phyloP scores from a whole-genome alignment of 352 stramenopile species.

The Pythium rhizo-oryzae region DNA sequence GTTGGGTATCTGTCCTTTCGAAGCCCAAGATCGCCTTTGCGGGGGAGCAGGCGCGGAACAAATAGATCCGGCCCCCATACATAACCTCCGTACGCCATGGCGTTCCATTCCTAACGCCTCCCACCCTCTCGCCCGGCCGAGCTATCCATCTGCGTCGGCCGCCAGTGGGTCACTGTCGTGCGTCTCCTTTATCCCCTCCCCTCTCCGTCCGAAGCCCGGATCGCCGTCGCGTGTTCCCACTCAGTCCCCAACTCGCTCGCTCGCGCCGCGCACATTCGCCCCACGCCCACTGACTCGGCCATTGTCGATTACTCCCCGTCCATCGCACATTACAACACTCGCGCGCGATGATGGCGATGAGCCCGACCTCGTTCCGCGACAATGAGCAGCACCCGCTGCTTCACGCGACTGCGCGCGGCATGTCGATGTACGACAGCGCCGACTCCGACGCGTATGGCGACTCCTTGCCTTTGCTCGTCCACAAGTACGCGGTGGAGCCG shows the following conservation, averaged over 20 bases:
- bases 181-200: not conserved
- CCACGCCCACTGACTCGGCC: slow-evolving; percentile 8
- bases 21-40: not conserved
- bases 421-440: not conserved
- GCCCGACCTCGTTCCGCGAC: not conserved
- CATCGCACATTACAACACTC: not conserved
- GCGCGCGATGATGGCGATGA: slow-evolving; percentile 2
- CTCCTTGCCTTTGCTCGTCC: not conserved
- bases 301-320: slow-evolving; percentile 23
- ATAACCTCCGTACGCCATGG: slow-evolving; percentile 6
- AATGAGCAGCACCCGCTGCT: slow-evolving; percentile 22
- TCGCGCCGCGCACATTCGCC: not conserved
- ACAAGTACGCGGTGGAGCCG: slow-evolving; percentile 18
- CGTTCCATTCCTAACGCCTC: slow-evolving; percentile 17
- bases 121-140: not conserved
- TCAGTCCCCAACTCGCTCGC: not conserved
- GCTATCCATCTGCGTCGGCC: not conserved
- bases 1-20: slow-evolving; percentile 6
- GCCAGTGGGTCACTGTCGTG: slow-evolving; percentile 18
- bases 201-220: not conserved
- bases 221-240: not conserved
- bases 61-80: slow-evolving; percentile 17
- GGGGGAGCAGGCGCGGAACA: not conserved
- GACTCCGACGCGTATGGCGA: not conserved
- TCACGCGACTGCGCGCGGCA: not conserved